Percentiles rank a stretch among this genome's conserved stretches.
phyloP scores from a whole-genome alignment of 2,329 filamentous ascomycete genomes.

The Xylariaceae sp. region DNA sequence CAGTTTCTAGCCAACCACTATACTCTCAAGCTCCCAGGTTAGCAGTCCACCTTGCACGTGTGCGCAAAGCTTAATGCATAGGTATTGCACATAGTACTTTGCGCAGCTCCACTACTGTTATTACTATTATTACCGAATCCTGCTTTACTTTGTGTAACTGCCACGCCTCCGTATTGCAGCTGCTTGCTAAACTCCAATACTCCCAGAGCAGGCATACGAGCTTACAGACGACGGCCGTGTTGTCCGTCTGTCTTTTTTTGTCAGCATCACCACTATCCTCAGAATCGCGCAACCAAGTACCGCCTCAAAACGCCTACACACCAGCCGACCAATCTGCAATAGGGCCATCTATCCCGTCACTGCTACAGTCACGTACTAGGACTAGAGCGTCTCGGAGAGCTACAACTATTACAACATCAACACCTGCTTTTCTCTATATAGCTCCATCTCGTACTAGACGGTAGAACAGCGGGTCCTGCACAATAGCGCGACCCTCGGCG shows the following conservation, averaged over 20 bases:
- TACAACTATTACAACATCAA: constrained; percentile 1
- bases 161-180: constrained; percentile 17
- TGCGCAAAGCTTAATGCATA: constrained; percentile 3
- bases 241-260: not conserved
- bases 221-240: not conserved
- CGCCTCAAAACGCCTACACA: not conserved
- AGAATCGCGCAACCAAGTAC: constrained; percentile 2
- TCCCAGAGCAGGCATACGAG: not conserved
- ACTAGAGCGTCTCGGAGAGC: not conserved
- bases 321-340: constrained; percentile 32
- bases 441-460: constrained; percentile 8
- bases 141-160: constrained; percentile 24
- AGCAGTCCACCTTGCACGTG: constrained; percentile 16
- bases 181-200: constrained; percentile 1
- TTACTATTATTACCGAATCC: constrained; percentile 9
- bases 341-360: constrained; percentile 34
- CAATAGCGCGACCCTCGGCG: constrained; percentile 47
- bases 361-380: not conserved
- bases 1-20: constrained; percentile 17
- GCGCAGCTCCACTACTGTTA: too few species aligned
- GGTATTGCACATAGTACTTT: not conserved
- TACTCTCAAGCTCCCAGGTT: not conserved
- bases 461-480: constrained; percentile 28
- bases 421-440: constrained; percentile 7
- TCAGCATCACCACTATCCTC: not conserved